Evolutionary conservation across 805 yeast species (phyloP), one percentile per base, ranked within the genome.

Genomic region (Lipomyces sp.): DNA sequence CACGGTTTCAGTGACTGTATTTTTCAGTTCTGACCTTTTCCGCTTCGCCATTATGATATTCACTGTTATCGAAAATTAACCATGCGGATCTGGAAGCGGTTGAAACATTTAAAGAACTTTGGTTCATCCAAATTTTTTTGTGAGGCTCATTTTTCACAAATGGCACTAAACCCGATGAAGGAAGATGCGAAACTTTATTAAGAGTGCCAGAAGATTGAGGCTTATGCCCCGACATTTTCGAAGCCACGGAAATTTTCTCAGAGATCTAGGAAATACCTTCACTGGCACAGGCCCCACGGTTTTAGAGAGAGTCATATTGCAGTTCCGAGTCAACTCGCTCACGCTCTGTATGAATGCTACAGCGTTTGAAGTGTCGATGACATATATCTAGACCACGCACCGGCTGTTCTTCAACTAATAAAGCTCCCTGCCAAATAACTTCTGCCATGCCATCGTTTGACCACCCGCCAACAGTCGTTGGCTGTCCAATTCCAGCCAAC

Each of bases 401-500:
- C 24, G 24, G 24, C 24, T 1, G 32, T 30, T n/a, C 18, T 3
- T 6, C 48, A 42, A n/a, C 24, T 24, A 24, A 24, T 24, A 24
- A 24, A 24, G 24, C 24, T 24, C 24, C 24, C 24, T 24, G 1
- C 24, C 24, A 24, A 24, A 24, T 24, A 24, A 24, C 24, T 24
- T 42, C 15, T 3, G 37, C 45, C 62, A 68, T 68, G 71, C 65
- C 65, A 24, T 57, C 71, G 6, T n/a, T 68, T 45, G 71, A 68
- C 18, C 53, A 62, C 8, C 71, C 71, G n/a, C 71, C 71, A 54
- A 68, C 71, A 15, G 67, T 39, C n/a, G 84, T 92, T 18, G 98
- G 98, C 2, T 89, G 85, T 18, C 86, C 97, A 1, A 93, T 95
- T 65, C 98, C 99, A 2, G 88, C 90, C 66, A 88, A 91, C 76